A percentile compares a stretch with the other conserved stretches of the same genome.
Conservation (phyloP, 805 yeast species). For the Nakazawaea wyomingensis region DNA sequence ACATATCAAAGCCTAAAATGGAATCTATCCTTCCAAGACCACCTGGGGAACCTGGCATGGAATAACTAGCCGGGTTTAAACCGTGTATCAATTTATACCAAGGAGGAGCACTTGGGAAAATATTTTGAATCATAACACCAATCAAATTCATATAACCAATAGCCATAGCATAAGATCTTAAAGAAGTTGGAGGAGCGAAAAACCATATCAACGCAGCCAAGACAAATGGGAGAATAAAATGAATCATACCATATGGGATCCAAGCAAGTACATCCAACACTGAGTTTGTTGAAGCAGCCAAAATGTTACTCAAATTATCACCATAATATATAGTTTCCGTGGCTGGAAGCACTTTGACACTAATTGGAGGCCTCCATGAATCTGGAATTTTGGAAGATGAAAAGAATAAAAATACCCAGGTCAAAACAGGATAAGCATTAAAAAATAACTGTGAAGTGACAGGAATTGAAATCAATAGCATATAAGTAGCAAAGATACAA, state of each 20-base stretch:
- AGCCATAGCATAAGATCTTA: conserved; percentile 83
- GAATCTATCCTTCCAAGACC: conserved; percentile 86
- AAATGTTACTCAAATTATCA: conserved; percentile 77
- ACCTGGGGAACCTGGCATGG: conserved; percentile 93
- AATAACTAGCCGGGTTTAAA: conserved; percentile 81
- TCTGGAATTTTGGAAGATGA: conserved; percentile 71
- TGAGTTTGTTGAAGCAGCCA: conserved; percentile 66
- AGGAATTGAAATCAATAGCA: conserved; percentile 58
- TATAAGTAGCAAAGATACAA: conserved; percentile 29
- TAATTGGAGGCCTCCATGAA: conserved; percentile 78
- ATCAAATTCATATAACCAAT: conserved; percentile 90
- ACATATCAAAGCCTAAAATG: conserved; percentile 73
- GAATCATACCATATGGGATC: conserved; percentile 91
- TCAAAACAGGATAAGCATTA: conserved; percentile 73
- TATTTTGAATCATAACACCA: conserved; percentile 78
- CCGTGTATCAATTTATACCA: conserved; percentile 91
- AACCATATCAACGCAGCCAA: conserved; percentile 73
- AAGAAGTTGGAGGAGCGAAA: conserved; percentile 86
- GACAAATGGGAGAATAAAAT: conserved; percentile 86
- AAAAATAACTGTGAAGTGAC: conserved; percentile 79
- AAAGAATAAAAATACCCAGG: conserved; percentile 84
- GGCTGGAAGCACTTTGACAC: conserved; percentile 84
- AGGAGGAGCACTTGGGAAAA: conserved; percentile 95
- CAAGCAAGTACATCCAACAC: conserved; percentile 82
- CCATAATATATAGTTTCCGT: conserved; percentile 90